phyloP scores from a whole-genome alignment of 2,329 filamentous ascomycete species.

The Arthrobotrys entomopaga region DNA sequence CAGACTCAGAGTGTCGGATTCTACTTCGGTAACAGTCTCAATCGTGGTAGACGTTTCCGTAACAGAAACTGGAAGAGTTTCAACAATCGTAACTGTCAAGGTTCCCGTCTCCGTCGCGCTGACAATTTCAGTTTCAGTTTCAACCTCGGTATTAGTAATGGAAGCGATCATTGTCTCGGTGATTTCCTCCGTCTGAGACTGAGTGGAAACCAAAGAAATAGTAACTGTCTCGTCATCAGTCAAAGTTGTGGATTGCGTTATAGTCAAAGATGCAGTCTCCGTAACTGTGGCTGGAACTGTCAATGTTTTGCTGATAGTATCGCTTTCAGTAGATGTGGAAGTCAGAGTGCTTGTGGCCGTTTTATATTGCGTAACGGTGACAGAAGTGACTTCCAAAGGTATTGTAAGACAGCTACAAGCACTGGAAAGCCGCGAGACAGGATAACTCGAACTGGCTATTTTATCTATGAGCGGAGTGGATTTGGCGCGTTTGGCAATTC shows the following conservation, averaged over 20 bases:
- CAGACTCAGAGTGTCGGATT: neutral
- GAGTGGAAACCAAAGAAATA: too few species aligned
- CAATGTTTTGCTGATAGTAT: neutral
- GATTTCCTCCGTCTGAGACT: too few species aligned
- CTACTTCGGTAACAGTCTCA: neutral
- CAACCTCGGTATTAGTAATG: neutral
- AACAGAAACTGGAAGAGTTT: neutral
- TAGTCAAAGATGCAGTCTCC: neutral
- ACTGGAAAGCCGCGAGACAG: conserved; percentile 2
- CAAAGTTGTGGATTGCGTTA: too few species aligned
- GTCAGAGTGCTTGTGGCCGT: neutral
- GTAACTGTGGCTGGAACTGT: neutral
- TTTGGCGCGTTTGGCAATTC: conserved; percentile 4
- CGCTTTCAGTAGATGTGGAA: neutral
- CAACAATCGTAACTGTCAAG: neutral
- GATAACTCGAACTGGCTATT: neutral
- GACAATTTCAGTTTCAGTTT: neutral
- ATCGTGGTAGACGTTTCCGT: conserved; percentile 1
- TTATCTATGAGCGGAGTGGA: conserved; percentile 10
- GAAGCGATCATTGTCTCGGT: neutral
- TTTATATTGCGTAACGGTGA: neutral
- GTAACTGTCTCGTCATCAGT: too few species aligned
- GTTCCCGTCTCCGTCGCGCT: neutral
- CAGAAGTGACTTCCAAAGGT: conserved; percentile 2
- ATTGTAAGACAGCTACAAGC: conserved; percentile 34